Evolutionary conservation across 176 grass and related monocot genomes (phyloP), one percentile per base, ranked within the genome.

Genomic region (Areca catechu): DNA sequence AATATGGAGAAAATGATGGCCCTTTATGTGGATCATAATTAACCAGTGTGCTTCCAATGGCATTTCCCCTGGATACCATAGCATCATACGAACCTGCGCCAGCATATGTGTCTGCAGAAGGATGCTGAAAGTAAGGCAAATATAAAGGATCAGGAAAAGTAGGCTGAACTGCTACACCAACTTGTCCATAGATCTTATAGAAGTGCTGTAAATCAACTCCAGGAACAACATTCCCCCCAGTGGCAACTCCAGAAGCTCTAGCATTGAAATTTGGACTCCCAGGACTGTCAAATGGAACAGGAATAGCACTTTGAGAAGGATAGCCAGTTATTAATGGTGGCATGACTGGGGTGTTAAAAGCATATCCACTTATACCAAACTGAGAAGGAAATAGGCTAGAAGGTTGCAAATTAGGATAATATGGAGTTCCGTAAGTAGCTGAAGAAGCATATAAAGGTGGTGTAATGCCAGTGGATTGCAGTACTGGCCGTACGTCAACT

Each of bases 161-260:
- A 77, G 78, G 73, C 22, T 82, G 83, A 61, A 89, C 71, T 20
- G 84, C 59, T 57, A 82, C 47, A 22, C 80, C 78, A 68, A 85
- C 27, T 64, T 97, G 92, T 4, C 83, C 78, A 56, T 92, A 97
- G 48, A 82, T 74, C 74, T 85, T 91, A 59, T 85, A 88, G 76
- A 78, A 71, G n/a, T 88, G 84, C 50, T 80, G 37, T 71, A 78
- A 78, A 56, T 98, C 87, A 43, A 81, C 49, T 68, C 67, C 91
- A 22, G 50, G 30, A 17, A 58, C 25, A 74, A 65, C 20, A 71
- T 77, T 89, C 23, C 85, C 85, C 10, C 66, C 54, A 68, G 66
- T 47, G 71, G 72, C 21, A 74, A 79, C 80, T 63, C 75, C 79
- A 67, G 79, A 69, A 74, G 68, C 67, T 23, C 82, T 90, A 69